These are phyloP conservation scores for Annona squamosa DNA, from an alignment of 164 flowering plant species.

Conservation along the genomic window DNA sequence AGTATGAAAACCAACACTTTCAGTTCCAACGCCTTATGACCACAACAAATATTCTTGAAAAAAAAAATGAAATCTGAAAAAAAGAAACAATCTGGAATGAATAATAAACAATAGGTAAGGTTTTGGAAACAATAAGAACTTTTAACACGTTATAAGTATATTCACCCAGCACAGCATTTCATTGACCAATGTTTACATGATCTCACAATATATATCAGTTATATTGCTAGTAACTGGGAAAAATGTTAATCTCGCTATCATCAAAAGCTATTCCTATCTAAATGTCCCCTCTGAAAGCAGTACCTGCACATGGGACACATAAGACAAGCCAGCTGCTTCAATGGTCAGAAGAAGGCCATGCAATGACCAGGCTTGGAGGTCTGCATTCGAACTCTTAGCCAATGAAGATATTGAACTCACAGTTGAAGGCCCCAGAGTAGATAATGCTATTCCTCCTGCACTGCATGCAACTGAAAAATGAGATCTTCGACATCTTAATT, in stretches of 20 bases:
- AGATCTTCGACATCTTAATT: constrained; percentile 3
- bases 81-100: not conserved
- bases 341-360: constrained; percentile 93
- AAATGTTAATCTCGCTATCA: too few relatives aligned
- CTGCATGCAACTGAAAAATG: constrained; percentile 41
- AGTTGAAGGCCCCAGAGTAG: constrained; percentile 86
- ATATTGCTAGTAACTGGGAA: too few relatives aligned
- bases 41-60: not conserved
- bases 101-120: not conserved
- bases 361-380: constrained; percentile 83
- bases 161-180: too few relatives aligned
- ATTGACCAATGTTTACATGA: too few relatives aligned
- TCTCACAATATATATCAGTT: too few relatives aligned
- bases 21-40: not conserved
- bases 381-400: constrained; percentile 62
- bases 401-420: constrained; percentile 68
- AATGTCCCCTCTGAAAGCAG: not conserved
- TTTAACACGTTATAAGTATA: not conserved
- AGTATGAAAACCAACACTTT: not conserved
- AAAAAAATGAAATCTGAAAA: not conserved
- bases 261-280: too few relatives aligned
- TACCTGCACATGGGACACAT: constrained; percentile 96
- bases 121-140: not conserved
- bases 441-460: constrained; percentile 99
- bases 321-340: constrained; percentile 95